Base-by-base conservation (phyloP, 2,329 filamentous ascomycete species). In the Zalaria obscura region DNA sequence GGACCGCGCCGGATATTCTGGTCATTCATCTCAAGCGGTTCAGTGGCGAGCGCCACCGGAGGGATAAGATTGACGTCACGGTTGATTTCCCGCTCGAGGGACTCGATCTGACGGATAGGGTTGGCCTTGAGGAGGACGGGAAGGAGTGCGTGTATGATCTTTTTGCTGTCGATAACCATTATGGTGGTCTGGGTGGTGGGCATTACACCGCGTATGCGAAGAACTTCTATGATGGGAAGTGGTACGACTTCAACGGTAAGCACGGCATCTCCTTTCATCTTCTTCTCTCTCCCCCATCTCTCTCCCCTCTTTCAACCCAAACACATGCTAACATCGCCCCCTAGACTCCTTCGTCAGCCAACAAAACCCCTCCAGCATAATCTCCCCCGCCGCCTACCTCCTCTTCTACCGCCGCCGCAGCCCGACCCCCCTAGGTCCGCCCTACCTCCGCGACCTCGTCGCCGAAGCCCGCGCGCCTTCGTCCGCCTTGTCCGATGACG, bases 221-320 rank as follows among this genome's bases (percentile, higher is more conserved):
- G 66, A 96, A 94, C 59, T 95, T 94, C 61, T 70, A 83, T 46
- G 86, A 93, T 54, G 75, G 75, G 43, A 71, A 83, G 59, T 98
- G 91, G 91, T 95, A 95, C 60, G 84, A 93, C 51, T 96, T 93
- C 61, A 96, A 98, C 60, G 89, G 88, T 91, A 69, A 63, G 79
- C 63, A 28, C 4, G 18, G 18, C 18, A 18, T 18, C 18, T 18
- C 18, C 18, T 18, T 18, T 18, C 18, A 18, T 18, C 18, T 18
- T 18, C 18, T 18, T 18, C 18, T 18, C 18, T 18, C 18, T 26
- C 27, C 32, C 33, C 9, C 39, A 11, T 7, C 34, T 35, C 10
- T 28, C 31, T 32, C 27, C 33, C 27, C 34, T 35, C 40, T 35
- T 10, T 11, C 38, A 25, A 25, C 29, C 46, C n/a, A 8, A 45